Conservation (phyloP, 768 basidiomycete genomes). For the Gymnopilus dilepis region DNA sequence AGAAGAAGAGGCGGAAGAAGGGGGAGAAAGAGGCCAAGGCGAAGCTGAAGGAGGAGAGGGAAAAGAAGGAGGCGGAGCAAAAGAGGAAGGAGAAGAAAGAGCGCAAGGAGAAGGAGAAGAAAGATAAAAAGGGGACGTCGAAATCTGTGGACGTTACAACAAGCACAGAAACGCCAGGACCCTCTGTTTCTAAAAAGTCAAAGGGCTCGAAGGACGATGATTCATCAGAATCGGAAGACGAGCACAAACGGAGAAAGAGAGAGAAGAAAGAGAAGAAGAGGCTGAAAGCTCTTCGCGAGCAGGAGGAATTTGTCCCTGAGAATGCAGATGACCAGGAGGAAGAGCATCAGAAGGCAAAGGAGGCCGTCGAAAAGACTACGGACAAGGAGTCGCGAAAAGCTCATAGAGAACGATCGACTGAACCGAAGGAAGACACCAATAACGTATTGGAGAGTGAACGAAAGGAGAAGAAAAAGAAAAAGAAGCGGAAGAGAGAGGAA, state of each 20-base stretch:
- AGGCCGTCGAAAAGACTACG: neutral
- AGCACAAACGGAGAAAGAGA: slow-evolving; percentile 20
- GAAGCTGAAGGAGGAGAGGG: slow-evolving; percentile 17
- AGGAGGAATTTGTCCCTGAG: neutral
- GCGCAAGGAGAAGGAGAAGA: slow-evolving; percentile 14
- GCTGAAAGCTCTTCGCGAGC: slow-evolving; percentile 3
- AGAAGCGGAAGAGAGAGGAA: slow-evolving; percentile 10
- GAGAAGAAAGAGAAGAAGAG: slow-evolving; percentile 19
- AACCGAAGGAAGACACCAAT: neutral
- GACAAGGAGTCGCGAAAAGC: neutral
- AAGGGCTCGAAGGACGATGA: neutral
- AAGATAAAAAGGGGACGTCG: slow-evolving; percentile 9
- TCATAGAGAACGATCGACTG: neutral
- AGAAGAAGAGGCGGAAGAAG: slow-evolving; percentile 19
- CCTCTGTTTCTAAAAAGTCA: neutral
- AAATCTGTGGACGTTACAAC: neutral
- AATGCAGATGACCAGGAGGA: neutral
- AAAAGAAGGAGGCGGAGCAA: slow-evolving; percentile 19
- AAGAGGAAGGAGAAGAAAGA: slow-evolving; percentile 9
- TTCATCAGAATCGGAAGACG: slow-evolving; percentile 8
- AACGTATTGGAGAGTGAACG: neutral
- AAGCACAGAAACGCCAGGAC: neutral
- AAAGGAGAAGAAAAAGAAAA: slow-evolving; percentile 17
- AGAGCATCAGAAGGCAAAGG: neutral
- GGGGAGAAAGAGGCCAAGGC: slow-evolving; percentile 9